Percentiles rank a stretch among this genome's conserved stretches.
phyloP scores from a whole-genome alignment of 192 early-diverging fungal species.

The Obelidium mucronatum region DNA sequence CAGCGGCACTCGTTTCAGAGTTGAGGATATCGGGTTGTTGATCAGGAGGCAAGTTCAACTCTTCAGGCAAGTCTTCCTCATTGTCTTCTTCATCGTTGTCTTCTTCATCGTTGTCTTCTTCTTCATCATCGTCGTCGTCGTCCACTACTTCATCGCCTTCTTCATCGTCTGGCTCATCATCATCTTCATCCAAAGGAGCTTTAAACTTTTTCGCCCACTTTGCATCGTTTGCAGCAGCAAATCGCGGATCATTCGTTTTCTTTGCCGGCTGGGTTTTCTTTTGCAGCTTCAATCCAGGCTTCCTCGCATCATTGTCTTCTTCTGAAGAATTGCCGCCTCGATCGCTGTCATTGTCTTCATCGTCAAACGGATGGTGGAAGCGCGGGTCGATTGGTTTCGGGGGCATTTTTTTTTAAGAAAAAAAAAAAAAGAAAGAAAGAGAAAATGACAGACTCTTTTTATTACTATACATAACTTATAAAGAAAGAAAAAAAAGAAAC shows the following conservation, averaged over 20 bases:
- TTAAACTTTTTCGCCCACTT: constrained; percentile 5
- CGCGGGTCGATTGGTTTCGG: background rate
- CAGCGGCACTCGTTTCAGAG: constrained; percentile 40
- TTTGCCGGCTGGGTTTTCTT: background rate
- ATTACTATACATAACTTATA: background rate
- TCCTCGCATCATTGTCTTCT: background rate
- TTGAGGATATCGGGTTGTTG: constrained; percentile 31
- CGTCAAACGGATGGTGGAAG: constrained; percentile 20
- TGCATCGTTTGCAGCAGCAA: constrained; percentile 11
- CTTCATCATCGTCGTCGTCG: constrained; percentile 40
- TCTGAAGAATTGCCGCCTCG: background rate
- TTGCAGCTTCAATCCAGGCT: background rate
- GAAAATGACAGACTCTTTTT: background rate
- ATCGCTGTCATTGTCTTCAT: constrained; percentile 9
- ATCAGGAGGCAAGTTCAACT: constrained; percentile 25
- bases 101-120: constrained; percentile 31
- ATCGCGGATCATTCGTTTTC: constrained; percentile 14
- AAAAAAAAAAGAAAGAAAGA: background rate
- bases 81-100: constrained; percentile 10
- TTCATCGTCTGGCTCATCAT: constrained; percentile 31
- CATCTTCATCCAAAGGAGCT: constrained; percentile 25
- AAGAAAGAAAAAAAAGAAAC: background rate
- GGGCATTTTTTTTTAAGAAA: background rate
- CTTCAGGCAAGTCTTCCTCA: constrained; percentile 29
- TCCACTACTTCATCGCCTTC: constrained; percentile 42